These are phyloP conservation scores for Fonsecaea monophora DNA, from an alignment of 2,329 filamentous ascomycete species.

Conservation along the genomic window DNA sequence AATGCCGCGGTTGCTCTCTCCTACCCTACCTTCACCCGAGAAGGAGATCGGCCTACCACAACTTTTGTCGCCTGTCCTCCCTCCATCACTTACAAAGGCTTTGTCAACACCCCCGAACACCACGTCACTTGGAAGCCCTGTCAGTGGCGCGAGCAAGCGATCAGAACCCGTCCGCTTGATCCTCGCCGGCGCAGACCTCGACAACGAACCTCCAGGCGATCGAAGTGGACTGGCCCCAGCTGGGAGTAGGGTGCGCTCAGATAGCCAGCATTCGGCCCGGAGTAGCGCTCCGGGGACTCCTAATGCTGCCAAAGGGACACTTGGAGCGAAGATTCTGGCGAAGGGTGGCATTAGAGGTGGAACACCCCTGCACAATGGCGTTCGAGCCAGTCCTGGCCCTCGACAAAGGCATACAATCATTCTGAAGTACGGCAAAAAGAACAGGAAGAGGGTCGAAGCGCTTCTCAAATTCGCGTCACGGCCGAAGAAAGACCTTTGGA, in stretches of 20 bases:
- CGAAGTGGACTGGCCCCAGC: constrained; percentile 20
- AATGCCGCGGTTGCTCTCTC: constrained; percentile 36
- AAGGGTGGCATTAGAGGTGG: constrained; percentile 23
- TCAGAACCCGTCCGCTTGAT: constrained; percentile 37
- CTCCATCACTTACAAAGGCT: constrained; percentile 36
- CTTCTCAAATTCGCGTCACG: constrained; percentile 51
- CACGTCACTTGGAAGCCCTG: constrained; percentile 28
- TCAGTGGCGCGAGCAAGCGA: constrained; percentile 24
- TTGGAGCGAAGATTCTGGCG: constrained; percentile 31
- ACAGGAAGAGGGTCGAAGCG: constrained; percentile 56
- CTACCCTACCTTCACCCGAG: constrained; percentile 38
- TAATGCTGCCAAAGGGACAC: constrained; percentile 19
- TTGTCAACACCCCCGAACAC: constrained; percentile 28
- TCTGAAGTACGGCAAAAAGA: constrained; percentile 60
- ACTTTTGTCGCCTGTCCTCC: constrained; percentile 38
- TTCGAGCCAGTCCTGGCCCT: constrained; percentile 37
- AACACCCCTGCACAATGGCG: constrained; percentile 31
- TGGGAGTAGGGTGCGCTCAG: constrained; percentile 34
- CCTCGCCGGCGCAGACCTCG: constrained; percentile 31
- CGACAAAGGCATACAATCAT: constrained; percentile 53
- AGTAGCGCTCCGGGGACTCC: constrained; percentile 33
- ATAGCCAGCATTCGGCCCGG: constrained; percentile 37
- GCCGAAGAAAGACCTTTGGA: constrained; percentile 34
- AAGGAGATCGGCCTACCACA: constrained; percentile 34
- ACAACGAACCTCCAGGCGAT: constrained; percentile 19